phyloP scores from a whole-genome alignment of 495 filamentous ascomycete genomes.

The Hypoxylon cercidicola region DNA sequence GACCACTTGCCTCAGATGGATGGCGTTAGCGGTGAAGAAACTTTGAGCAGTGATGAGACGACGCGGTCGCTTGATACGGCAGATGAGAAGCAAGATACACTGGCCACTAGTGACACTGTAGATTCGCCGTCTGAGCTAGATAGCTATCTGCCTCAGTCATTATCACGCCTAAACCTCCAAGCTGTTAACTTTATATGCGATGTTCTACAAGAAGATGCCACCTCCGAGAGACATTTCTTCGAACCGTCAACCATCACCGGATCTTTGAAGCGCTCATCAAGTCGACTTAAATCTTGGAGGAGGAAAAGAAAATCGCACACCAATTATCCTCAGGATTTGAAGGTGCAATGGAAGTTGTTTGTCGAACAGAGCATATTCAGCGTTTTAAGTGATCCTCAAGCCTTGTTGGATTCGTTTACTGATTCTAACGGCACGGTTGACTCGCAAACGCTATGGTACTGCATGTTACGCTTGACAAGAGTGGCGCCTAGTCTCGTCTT shows the following conservation, averaged over 20 bases:
- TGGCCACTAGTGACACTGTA: slow-evolving; percentile 11
- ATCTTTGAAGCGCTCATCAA: slow-evolving; percentile 27
- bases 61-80: slow-evolving; percentile 30
- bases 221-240: slow-evolving; percentile 58
- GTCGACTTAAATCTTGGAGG: slow-evolving; percentile 49
- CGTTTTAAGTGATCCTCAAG: slow-evolving; percentile 71
- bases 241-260: slow-evolving; percentile 50
- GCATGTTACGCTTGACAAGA: slow-evolving; percentile 63
- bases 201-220: slow-evolving; percentile 61
- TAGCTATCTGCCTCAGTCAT: slow-evolving; percentile 54
- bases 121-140: slow-evolving; percentile 52
- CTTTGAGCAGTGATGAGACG: slow-evolving; percentile 29
- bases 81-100: slow-evolving; percentile 28
- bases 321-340: slow-evolving; percentile 44
- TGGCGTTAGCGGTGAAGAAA: slow-evolving; percentile 34
- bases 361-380: slow-evolving; percentile 79
- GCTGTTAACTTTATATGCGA: slow-evolving; percentile 64
- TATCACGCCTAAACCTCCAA: slow-evolving; percentile 56
- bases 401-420: slow-evolving; percentile 73
- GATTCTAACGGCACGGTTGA: slow-evolving; percentile 57
- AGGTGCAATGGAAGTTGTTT: slow-evolving; percentile 66
- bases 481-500: slow-evolving; percentile 68
- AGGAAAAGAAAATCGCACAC: slow-evolving; percentile 51
- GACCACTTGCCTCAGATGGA: slow-evolving; percentile 25
- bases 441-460: slow-evolving; percentile 62